phyloP scores from a whole-genome alignment of 441 rosid species.

The Gossypium gossypioides region DNA sequence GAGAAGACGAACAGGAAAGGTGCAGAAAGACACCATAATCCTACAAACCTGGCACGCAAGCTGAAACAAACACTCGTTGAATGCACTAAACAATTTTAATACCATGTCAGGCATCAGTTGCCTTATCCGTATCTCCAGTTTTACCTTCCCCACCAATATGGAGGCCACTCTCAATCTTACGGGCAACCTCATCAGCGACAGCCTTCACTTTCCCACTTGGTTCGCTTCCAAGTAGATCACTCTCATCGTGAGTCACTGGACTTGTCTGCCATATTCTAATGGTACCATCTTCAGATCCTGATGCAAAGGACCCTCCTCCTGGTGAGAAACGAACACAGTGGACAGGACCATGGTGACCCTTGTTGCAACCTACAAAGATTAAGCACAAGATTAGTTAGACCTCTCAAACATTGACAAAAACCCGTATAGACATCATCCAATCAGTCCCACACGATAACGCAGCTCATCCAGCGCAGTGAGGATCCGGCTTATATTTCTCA shows the following conservation, averaged over 20 bases:
- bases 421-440: neutral
- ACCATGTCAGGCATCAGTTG: slow-evolving; percentile 18
- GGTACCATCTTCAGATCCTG: slow-evolving; percentile 96
- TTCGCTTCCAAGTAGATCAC: slow-evolving; percentile 24
- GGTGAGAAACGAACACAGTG: slow-evolving; percentile 88
- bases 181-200: slow-evolving; percentile 54
- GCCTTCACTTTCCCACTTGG: slow-evolving; percentile 50
- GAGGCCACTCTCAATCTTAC: slow-evolving; percentile 47
- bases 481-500: neutral
- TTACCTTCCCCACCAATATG: slow-evolving; percentile 48
- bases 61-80: neutral
- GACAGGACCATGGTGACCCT: slow-evolving; percentile 98
- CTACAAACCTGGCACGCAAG: neutral
- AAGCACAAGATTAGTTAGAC: neutral
- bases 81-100: neutral
- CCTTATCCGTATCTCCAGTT: slow-evolving; percentile 28
- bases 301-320: slow-evolving; percentile 88
- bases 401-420: neutral
- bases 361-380: slow-evolving; percentile 66
- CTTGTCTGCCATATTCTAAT: slow-evolving; percentile 87
- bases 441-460: neutral
- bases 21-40: neutral
- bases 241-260: slow-evolving; percentile 39
- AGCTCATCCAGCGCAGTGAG: neutral
- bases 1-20: neutral